Conservation (phyloP, 2,329 filamentous ascomycete genomes). For the Dichotomopilus funicola region DNA sequence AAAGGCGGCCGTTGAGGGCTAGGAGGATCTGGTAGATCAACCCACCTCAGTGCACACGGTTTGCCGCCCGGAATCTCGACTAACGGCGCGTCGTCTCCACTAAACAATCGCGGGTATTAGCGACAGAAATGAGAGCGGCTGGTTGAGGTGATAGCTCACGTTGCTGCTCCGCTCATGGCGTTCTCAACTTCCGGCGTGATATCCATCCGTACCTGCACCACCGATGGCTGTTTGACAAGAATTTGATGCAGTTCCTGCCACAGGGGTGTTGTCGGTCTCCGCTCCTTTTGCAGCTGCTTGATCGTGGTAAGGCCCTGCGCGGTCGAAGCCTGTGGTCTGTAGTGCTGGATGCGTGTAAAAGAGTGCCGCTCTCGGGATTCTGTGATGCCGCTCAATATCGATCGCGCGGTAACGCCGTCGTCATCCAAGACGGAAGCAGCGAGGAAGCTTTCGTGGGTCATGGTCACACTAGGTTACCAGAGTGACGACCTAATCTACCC, state of each 20-base stretch:
- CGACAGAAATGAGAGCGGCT: neutral
- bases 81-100: neutral
- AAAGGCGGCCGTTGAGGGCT: conserved; percentile 34
- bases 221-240: conserved; percentile 50
- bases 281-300: conserved; percentile 29
- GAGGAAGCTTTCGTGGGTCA: conserved; percentile 19
- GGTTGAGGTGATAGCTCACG: neutral
- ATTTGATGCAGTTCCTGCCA: conserved; percentile 52
- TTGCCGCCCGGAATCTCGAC: conserved; percentile 28
- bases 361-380: conserved; percentile 51
- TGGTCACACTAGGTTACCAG: neutral
- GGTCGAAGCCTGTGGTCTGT: conserved; percentile 13
- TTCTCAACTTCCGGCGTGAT: conserved; percentile 35
- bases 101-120: neutral
- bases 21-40: conserved; percentile 53
- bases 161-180: neutral
- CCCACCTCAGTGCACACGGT: conserved; percentile 48
- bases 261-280: conserved; percentile 24
- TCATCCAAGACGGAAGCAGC: conserved; percentile 43
- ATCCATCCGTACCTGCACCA: conserved; percentile 50
- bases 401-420: conserved; percentile 45
- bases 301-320: conserved; percentile 20
- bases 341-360: conserved; percentile 48
- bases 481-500: too few relatives aligned
- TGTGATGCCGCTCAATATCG: conserved; percentile 51